phyloP scores from a whole-genome alignment of 1,284 basidiomycete species.

The Ustilago vetiveriae region DNA sequence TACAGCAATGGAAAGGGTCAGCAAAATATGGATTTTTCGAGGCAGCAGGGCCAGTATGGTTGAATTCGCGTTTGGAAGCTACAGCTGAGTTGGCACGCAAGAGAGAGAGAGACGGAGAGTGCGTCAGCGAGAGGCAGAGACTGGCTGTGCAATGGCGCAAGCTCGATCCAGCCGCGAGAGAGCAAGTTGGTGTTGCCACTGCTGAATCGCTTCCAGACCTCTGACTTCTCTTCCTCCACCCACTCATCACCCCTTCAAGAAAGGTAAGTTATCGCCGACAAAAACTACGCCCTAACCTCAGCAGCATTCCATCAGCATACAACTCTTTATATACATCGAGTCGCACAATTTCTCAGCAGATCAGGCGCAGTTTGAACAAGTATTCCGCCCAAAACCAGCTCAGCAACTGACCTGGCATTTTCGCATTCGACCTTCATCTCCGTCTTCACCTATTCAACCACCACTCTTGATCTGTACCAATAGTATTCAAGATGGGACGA shows the following conservation, averaged over 20 bases:
- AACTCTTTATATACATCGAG: no score
- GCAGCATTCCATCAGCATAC: no score
- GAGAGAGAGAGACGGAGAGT: no score
- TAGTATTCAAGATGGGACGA: constrained; percentile 61
- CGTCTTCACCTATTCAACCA: neutral
- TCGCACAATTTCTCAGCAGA: constrained; percentile 1
- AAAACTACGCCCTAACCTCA: constrained; percentile 3
- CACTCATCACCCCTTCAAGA: constrained; percentile 52
- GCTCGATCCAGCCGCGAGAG: constrained; percentile 2
- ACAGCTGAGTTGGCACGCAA: constrained; percentile 3
- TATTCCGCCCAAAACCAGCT: neutral
- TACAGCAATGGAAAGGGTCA: neutral
- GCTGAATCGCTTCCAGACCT: constrained; percentile 12
- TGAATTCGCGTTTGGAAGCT: constrained; percentile 1
- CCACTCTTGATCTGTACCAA: constrained; percentile 3
- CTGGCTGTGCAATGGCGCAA: neutral
- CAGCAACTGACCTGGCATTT: constrained; percentile 22
- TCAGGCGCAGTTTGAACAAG: constrained; percentile 2
- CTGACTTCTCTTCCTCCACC: constrained; percentile 35
- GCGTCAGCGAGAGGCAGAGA: neutral
- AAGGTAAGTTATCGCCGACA: constrained; percentile 48
- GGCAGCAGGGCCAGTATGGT: constrained; percentile 34
- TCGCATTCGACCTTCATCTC: neutral
- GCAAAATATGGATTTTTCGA: no score
- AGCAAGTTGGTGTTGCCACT: constrained; percentile 26